These are phyloP conservation scores for Rehmannia glutinosa DNA, from an alignment of 257 asterid genomes.

Conservation along the genomic window DNA sequence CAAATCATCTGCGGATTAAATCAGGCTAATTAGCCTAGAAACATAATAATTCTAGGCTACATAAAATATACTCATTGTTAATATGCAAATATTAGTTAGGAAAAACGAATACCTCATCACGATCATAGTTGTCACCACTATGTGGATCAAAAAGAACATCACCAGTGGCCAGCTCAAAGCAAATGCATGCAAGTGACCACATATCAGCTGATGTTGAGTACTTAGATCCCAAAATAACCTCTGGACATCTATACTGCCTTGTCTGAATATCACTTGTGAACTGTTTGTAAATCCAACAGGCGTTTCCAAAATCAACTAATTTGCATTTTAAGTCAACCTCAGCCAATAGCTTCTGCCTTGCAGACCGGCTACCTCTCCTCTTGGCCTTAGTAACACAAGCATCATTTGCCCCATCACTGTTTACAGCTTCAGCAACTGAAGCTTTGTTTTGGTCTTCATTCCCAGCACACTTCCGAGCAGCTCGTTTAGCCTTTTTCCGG, in stretches of 20 bases:
- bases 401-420: slow-evolving; percentile 24
- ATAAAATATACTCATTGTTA: not conserved
- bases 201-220: slow-evolving; percentile 87
- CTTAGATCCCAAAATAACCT: slow-evolving; percentile 78
- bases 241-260: slow-evolving; percentile 86
- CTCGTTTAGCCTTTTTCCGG: slow-evolving; percentile 57
- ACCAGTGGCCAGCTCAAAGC: slow-evolving; percentile 90
- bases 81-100: not conserved
- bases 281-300: slow-evolving; percentile 86
- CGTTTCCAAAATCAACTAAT: slow-evolving; percentile 89
- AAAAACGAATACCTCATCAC: slow-evolving; percentile 62
- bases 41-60: no score
- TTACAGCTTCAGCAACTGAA: slow-evolving; percentile 29
- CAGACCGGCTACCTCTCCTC: slow-evolving; percentile 56
- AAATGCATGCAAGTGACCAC: slow-evolving; percentile 90
- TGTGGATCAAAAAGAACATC: slow-evolving; percentile 91
- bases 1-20: slow-evolving; percentile 9
- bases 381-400: slow-evolving; percentile 30
- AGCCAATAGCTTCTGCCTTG: slow-evolving; percentile 54
- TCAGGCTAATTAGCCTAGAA: no score
- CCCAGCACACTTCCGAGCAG: slow-evolving; percentile 57
- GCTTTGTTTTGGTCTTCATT: slow-evolving; percentile 33
- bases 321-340: slow-evolving; percentile 75
- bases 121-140: slow-evolving; percentile 75
- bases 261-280: slow-evolving; percentile 85